Base-by-base conservation (phyloP, 805 yeast genomes). In the Ogataea kodamae region DNA sequence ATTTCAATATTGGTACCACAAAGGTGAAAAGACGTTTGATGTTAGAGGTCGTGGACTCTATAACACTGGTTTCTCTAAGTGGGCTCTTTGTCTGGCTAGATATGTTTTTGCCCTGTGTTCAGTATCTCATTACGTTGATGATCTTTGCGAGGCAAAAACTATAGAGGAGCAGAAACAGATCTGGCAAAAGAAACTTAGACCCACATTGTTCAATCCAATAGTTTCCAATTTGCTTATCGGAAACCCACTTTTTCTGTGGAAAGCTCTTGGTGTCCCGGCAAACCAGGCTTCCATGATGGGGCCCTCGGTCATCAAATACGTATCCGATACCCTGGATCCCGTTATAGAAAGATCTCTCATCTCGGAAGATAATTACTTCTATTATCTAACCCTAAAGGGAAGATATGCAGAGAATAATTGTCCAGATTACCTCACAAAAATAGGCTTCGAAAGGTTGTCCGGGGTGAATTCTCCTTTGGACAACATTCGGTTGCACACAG, bases 201-300 rank as follows among this genome's bases (percentile, higher is more conserved):
- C 92, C 4, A 74, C 81, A 4, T 65, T 85, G 29, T 74, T 82
- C 61, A 81, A 80, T 50, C 83, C 85, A 13, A 46, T 81, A 31
- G 79, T 83, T 35, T 77, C 83, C 11, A 74, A 74, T 31, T 50
- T 81, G 18, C 62, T 85, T 31, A 72, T 85, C 25, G 88, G 88
- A n/a, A 85, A 84, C 57, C 89, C 90, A 13, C 57, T 83, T n/a
- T 84, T 84, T 55, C 65, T 85, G 38, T 84, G 95, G 95, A 83
- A 81, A 55, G 94, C 94, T 0, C 67, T 85, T 15, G 94, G 95
- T n/a, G 95, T 84, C 28, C 95, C 94, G 5, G 75, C 79, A 6
- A 84, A 85, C 53, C 95, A 84, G 62, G 88, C 92, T 5, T 65
- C 75, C 18, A 73, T 85, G 80, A 83, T 85, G 76, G 86, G 82